Conservation (phyloP, 2,329 filamentous ascomycete species). For the Drechslera avenae region DNA sequence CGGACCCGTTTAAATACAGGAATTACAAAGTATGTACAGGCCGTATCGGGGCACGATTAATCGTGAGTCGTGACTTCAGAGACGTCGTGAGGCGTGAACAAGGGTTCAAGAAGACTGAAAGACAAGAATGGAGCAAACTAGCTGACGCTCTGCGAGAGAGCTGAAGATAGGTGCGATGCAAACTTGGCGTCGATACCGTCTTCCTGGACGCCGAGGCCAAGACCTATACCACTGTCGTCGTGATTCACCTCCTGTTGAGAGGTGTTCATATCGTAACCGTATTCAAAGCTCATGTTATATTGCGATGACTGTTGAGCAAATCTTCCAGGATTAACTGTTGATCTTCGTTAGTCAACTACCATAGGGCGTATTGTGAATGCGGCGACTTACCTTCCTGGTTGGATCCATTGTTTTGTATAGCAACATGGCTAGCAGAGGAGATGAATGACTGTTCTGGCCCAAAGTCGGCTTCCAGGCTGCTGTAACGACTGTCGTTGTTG, state of each 20-base stretch:
- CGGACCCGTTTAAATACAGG: conserved; percentile 4
- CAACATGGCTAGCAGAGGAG: conserved; percentile 30
- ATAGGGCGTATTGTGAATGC: conserved; percentile 9
- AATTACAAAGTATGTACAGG: conserved; percentile 14
- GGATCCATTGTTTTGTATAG: conserved; percentile 29
- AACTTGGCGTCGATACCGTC: conserved; percentile 46
- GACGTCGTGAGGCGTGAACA: conserved; percentile 9
- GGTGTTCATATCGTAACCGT: conserved; percentile 39
- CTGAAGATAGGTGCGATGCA: conserved; percentile 30
- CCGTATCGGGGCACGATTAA: conserved; percentile 8
- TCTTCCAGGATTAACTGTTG: conserved; percentile 42
- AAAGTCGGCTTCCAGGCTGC: conserved; percentile 47
- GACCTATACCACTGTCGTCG: conserved; percentile 45
- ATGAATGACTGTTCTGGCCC: conserved; percentile 43
- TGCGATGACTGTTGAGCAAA: conserved; percentile 37
- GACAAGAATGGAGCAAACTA: conserved; percentile 11
- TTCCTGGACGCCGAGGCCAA: conserved; percentile 42
- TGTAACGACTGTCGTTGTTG: conserved; percentile 48
- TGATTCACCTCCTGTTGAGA: conserved; percentile 41
- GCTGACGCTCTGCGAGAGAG: conserved; percentile 30
- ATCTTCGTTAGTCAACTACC: conserved; percentile 45
- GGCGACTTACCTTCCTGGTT: conserved; percentile 41
- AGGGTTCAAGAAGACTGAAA: conserved; percentile 12
- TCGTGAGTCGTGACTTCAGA: conserved; percentile 18
- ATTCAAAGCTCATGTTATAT: conserved; percentile 43